Conservation (phyloP, 768 basidiomycete species). For the Harrya chromipes region DNA sequence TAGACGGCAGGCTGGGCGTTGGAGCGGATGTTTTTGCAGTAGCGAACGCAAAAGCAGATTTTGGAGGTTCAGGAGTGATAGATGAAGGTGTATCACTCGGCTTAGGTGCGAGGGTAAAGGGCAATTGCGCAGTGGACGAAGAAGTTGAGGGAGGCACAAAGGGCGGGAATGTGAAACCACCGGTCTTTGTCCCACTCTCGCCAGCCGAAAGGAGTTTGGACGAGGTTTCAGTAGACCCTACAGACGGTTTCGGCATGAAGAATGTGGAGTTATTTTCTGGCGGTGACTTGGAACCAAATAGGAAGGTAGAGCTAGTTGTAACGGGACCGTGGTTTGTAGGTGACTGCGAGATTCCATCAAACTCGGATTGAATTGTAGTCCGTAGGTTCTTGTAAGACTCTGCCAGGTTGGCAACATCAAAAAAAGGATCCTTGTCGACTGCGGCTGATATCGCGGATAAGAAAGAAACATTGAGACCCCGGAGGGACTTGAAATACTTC, state of each 20-base stretch:
- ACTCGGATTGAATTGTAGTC: conserved; percentile 52
- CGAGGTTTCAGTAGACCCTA: conserved; percentile 16
- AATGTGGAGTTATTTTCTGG: conserved; percentile 20
- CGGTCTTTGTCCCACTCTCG: conserved; percentile 18
- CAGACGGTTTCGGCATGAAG: conserved; percentile 37
- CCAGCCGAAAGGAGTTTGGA: conserved; percentile 6
- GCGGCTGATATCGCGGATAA: conserved; percentile 54
- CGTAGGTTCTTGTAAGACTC: conserved; percentile 61
- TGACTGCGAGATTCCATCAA: conserved; percentile 36
- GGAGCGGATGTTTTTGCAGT: conserved; percentile 5
- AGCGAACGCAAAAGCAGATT: conserved; percentile 30
- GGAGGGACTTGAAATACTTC: conserved; percentile 66
- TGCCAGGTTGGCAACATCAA: conserved; percentile 54
- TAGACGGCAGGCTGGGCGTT: conserved; percentile 6
- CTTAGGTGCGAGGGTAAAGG: conserved; percentile 18
- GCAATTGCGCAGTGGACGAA: conserved; percentile 1
- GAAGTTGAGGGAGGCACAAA: conserved; percentile 21
- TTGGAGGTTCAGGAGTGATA: conserved; percentile 21
- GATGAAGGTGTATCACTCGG: conserved; percentile 17
- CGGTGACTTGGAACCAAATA: conserved; percentile 7
- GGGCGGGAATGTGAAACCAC: conserved; percentile 27
- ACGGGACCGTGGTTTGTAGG: conserved; percentile 1
- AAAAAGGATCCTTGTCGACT: conserved; percentile 66
- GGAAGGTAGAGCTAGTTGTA: conserved; percentile 11
- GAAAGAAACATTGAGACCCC: conserved; percentile 70